Base-by-base conservation (phyloP, 495 filamentous ascomycete species). In the Xylaria grammica region DNA sequence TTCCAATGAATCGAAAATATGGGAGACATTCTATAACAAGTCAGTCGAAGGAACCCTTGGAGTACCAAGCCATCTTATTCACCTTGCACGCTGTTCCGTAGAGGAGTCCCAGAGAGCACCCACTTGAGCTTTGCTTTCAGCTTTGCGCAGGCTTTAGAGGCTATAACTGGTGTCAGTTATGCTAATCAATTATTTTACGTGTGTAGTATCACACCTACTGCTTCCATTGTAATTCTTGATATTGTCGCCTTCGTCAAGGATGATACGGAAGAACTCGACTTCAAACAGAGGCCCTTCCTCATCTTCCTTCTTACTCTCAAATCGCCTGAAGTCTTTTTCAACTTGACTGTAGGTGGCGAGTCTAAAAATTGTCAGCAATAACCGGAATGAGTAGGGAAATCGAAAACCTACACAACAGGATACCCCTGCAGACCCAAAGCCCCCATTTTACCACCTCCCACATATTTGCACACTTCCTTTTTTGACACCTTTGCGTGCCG, bases 1-100 rank as follows among this genome's bases (percentile, higher is more conserved):
- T 82, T 0, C 72, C 68, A 0, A 91, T 74, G 66, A 90, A 90
- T 30, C 82, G 45, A 34, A 71, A 53, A 26, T 71, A 71, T 20
- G 68, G 65, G 30, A 50, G 9, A 20, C 54, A 38, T 36, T 65
- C 48, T 57, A 60, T 34, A 19, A 65, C 48, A 42, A 26, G 19
- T 61, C 5, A 61, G 46, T 27, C 7, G 0, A 61, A 51, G 7
- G 24, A 51, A n/a, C 1, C 29, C n/a, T 1, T n/a, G 2, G 1
- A 30, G 26, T 46, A 15, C 2, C 5, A 19, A 36, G 27, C 27
- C 13, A 15, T 46, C 10, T 3, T 1, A 62, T 48, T 56, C 67
- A 66, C 76, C 75, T 2, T 65, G 29, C 1, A 75, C n/a, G 0
- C 20, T 50, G 27, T 77, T 78, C 17, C 70, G 67, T n/a, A 77